Evolutionary conservation across 2,329 filamentous ascomycete species (phyloP).

Genomic region (Ophiostoma sp.): DNA sequence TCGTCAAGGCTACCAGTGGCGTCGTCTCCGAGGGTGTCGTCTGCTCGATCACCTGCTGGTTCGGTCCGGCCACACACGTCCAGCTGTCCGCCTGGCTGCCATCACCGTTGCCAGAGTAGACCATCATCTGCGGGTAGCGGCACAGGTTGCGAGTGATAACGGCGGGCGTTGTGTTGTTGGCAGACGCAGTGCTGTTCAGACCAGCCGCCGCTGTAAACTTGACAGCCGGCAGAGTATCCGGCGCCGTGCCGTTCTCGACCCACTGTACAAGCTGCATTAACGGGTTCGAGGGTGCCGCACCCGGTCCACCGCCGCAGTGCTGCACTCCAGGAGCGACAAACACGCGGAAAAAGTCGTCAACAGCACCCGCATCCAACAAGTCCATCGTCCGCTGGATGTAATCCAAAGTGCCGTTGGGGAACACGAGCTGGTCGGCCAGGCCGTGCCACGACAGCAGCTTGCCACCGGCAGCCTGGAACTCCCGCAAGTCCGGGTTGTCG

Average conservation of each 20-base stretch:
- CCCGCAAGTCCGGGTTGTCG: constrained; percentile 45
- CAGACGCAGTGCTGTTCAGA: neutral
- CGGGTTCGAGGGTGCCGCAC: neutral
- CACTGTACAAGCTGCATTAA: constrained; percentile 21
- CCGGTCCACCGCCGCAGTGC: neutral
- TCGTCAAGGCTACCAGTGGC: neutral
- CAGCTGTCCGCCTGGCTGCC: constrained; percentile 22
- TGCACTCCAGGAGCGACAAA: neutral
- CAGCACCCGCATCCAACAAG: neutral
- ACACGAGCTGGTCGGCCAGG: constrained; percentile 30
- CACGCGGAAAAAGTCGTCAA: neutral
- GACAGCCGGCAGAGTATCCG: constrained; percentile 25
- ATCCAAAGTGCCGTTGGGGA: constrained; percentile 32
- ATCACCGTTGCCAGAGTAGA: constrained; percentile 23
- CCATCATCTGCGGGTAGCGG: constrained; percentile 26
- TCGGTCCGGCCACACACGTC: constrained; percentile 13
- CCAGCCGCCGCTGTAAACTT: neutral
- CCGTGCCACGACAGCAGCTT: constrained; percentile 56
- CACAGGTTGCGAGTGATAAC: constrained; percentile 25
- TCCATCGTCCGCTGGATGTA: constrained; percentile 34
- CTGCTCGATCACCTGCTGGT: neutral
- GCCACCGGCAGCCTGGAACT: constrained; percentile 46
- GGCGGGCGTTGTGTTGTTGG: neutral
- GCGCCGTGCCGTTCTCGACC: constrained; percentile 27
- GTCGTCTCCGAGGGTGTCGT: neutral